A percentile compares a stretch with the other conserved stretches of the same genome.
Conservation (phyloP, 2,329 filamentous ascomycete species). For the Microdochium trichocladiopsis region DNA sequence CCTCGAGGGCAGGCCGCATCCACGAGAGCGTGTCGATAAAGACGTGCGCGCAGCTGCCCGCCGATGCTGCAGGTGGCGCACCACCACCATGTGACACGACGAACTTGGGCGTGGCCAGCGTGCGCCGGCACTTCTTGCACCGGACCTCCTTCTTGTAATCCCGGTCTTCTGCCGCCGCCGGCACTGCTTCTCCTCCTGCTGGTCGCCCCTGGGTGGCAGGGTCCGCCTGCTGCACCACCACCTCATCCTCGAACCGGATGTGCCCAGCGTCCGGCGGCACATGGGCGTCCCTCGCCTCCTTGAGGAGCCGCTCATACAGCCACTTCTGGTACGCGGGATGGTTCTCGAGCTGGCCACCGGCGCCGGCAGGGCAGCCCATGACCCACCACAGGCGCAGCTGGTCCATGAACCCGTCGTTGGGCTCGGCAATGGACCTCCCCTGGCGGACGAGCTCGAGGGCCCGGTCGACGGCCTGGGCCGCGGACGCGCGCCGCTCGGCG, state of each 20-base stretch:
- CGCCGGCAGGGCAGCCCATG: constrained; percentile 72
- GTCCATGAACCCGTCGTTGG: constrained; percentile 85
- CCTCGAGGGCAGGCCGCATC: constrained; percentile 82
- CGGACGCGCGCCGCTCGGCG: constrained; percentile 30
- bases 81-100: constrained; percentile 54
- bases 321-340: constrained; percentile 75
- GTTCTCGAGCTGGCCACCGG: constrained; percentile 43
- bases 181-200: constrained; percentile 9
- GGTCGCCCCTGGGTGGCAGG: no score
- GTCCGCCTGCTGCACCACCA: constrained; percentile 38
- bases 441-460: constrained; percentile 66
- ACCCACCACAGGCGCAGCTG: constrained; percentile 82
- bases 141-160: constrained; percentile 52
- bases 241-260: constrained; percentile 75
- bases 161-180: constrained; percentile 6
- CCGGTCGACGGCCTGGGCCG: constrained; percentile 39
- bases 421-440: constrained; percentile 72
- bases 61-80: constrained; percentile 7
- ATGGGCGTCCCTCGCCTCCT: constrained; percentile 58
- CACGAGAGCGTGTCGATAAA: constrained; percentile 90
- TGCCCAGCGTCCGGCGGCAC: constrained; percentile 70
- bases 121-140: constrained; percentile 85
- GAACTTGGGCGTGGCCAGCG: constrained; percentile 50
- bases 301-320: constrained; percentile 48
- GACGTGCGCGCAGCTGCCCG: constrained; percentile 65